Evolutionary conservation across 2,329 filamentous ascomycete genomes (phyloP).

Genomic region (Alternaria angustiovoidea): DNA sequence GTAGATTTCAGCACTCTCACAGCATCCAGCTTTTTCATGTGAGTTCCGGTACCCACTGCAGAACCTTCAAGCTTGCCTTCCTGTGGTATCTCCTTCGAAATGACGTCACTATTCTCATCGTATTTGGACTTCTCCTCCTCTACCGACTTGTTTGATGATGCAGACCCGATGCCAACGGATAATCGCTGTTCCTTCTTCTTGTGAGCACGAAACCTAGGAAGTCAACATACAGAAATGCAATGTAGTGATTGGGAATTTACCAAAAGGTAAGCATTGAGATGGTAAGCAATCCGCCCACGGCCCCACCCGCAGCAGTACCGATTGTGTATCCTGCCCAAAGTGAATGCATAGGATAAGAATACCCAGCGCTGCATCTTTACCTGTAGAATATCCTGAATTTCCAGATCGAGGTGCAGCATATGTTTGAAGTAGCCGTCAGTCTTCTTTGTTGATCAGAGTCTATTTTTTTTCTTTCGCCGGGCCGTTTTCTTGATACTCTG

Average conservation of each 20-base stretch:
- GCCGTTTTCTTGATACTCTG: not conserved
- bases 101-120: not conserved
- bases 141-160: not conserved
- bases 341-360: not conserved
- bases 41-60: not conserved
- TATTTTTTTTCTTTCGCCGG: not conserved
- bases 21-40: not conserved
- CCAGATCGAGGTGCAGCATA: no score
- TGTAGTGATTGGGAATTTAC: not conserved
- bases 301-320: not conserved
- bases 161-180: not conserved
- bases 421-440: no score
- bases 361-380: not conserved
- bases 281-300: not conserved
- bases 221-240: not conserved
- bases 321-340: not conserved
- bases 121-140: not conserved
- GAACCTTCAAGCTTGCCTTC: not conserved
- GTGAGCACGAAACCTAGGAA: not conserved
- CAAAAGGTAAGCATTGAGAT: not conserved
- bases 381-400: not conserved
- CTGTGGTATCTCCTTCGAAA: not conserved
- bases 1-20: not conserved
- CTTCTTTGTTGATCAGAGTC: no score
- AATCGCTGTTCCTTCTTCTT: not conserved